phyloP scores from a whole-genome alignment of 73 alveolate genomes.

The Breviolum minutum region DNA sequence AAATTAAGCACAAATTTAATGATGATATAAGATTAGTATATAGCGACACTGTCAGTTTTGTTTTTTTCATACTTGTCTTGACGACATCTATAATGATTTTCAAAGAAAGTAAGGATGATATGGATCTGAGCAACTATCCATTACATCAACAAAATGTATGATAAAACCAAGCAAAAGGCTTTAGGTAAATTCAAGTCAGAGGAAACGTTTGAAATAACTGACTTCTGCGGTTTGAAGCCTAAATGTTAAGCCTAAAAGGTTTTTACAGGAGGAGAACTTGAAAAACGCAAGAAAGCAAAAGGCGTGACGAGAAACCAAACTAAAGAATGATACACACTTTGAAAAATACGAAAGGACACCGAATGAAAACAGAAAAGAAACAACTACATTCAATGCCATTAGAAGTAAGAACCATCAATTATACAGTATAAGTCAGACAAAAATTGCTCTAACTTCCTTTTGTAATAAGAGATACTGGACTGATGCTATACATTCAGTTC shows the following conservation, averaged over 20 bases:
- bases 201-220: not conserved
- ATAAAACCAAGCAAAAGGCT: not conserved
- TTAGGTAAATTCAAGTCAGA: not conserved
- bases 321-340: not conserved
- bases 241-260: not conserved
- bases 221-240: not conserved
- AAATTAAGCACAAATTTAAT: not conserved
- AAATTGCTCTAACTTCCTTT: not conserved
- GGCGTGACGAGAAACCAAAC: not conserved
- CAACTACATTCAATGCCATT: not conserved
- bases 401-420: constrained; percentile 1
- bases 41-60: constrained; percentile 18
- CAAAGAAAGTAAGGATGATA: not conserved
- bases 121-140: not conserved
- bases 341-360: not conserved
- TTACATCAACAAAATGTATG: not conserved
- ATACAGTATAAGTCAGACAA: not conserved
- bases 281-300: not conserved
- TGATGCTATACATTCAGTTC: no score
- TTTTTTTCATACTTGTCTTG: not conserved
- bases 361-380: not conserved
- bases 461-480: not conserved
- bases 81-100: not conserved
- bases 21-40: not conserved
- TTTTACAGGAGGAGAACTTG: not conserved